These are phyloP conservation scores for Casuarina glauca DNA, from an alignment of 306 rosid species.

Conservation along the genomic window DNA sequence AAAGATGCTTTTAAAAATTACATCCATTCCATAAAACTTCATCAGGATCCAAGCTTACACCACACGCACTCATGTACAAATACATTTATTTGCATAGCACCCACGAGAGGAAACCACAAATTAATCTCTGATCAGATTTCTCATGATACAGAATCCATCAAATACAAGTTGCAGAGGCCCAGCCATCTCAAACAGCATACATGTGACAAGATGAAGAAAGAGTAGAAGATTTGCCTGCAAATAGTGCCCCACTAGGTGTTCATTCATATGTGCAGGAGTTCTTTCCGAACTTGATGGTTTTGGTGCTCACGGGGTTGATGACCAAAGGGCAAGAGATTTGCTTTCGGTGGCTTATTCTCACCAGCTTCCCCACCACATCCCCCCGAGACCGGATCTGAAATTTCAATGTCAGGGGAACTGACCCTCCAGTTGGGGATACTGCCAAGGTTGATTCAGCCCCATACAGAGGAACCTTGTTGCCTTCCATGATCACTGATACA, in stretches of 20 bases:
- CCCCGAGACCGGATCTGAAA: slow-evolving; percentile 66
- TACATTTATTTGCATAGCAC: slow-evolving; percentile 33
- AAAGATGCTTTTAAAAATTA: neutral
- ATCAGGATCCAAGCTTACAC: neutral
- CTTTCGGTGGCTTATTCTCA: slow-evolving; percentile 64
- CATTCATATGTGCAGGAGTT: slow-evolving; percentile 64
- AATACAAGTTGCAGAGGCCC: neutral
- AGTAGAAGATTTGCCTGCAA: neutral
- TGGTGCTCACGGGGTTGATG: slow-evolving; percentile 54
- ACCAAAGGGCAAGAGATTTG: slow-evolving; percentile 63
- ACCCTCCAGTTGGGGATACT: slow-evolving; percentile 41
- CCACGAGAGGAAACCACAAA: slow-evolving; percentile 18
- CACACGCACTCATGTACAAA: slow-evolving; percentile 15
- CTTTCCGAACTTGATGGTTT: slow-evolving; percentile 68
- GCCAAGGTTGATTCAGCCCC: slow-evolving; percentile 74
- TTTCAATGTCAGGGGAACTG: slow-evolving; percentile 55
- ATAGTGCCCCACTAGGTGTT: neutral
- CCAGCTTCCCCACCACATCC: slow-evolving; percentile 78
- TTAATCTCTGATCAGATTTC: slow-evolving; percentile 8
- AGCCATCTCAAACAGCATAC: neutral
- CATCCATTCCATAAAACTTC: neutral
- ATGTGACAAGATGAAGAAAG: neutral
- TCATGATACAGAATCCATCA: slow-evolving; percentile 19
- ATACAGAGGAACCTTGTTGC: slow-evolving; percentile 78
- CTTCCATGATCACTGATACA: slow-evolving; percentile 46